Conservation (phyloP, 2,329 filamentous ascomycete species). For the Colletotrichum trifolii region DNA sequence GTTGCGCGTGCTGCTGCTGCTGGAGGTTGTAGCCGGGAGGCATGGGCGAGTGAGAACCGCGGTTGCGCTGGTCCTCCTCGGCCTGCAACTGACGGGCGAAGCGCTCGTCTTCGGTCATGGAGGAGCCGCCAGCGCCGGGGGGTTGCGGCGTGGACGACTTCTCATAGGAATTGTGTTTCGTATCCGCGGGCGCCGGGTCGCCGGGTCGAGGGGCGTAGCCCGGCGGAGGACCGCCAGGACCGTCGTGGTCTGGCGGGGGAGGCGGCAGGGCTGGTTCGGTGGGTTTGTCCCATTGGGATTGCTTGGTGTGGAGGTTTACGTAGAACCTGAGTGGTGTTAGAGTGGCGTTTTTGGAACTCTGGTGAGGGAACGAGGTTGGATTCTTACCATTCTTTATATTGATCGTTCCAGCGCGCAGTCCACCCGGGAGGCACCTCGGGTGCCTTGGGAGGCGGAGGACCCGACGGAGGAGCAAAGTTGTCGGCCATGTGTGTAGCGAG, state of each 20-base stretch:
- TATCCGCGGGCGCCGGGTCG: slow-evolving; percentile 56
- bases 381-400: slow-evolving; percentile 84
- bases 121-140: slow-evolving; percentile 46
- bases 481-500: slow-evolving; percentile 58
- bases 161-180: slow-evolving; percentile 70
- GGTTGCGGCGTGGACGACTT: slow-evolving; percentile 41
- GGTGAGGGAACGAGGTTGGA: neutral
- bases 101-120: slow-evolving; percentile 73
- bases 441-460: slow-evolving; percentile 67
- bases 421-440: slow-evolving; percentile 77
- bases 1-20: slow-evolving; percentile 40
- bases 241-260: slow-evolving; percentile 50
- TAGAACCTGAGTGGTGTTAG: slow-evolving; percentile 74
- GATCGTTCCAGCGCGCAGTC: slow-evolving; percentile 85
- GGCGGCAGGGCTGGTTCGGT: slow-evolving; percentile 71
- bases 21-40: slow-evolving; percentile 43
- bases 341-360: neutral
- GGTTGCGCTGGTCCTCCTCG: slow-evolving; percentile 75
- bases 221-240: slow-evolving; percentile 72
- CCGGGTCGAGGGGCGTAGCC: slow-evolving; percentile 67
- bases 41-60: slow-evolving; percentile 44
- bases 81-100: slow-evolving; percentile 83
- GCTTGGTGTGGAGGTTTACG: slow-evolving; percentile 87
- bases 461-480: slow-evolving; percentile 63
- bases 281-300: slow-evolving; percentile 91